A percentile compares a stretch with the other conserved stretches of the same genome.
Conservation (phyloP, 305 asterid species). For the Fraxinus latifolia region DNA sequence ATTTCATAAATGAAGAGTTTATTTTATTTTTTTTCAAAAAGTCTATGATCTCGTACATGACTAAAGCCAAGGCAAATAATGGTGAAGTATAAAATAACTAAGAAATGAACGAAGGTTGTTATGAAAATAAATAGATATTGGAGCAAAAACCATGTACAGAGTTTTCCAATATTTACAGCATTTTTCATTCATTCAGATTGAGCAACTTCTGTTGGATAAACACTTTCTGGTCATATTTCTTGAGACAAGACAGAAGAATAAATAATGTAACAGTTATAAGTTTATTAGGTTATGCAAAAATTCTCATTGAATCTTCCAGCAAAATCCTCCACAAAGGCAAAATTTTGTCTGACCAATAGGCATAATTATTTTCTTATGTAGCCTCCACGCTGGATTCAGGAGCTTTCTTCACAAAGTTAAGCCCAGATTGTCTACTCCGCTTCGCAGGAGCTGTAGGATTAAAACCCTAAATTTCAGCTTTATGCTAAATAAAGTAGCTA, state of each 20-base stretch:
- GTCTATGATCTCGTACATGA: neutral
- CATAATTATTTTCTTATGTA: constrained; percentile 21
- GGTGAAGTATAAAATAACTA: neutral
- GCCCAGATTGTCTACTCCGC: constrained; percentile 55
- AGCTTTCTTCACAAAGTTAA: constrained; percentile 53
- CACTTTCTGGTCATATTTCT: neutral
- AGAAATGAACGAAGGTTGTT: neutral
- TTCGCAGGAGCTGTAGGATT: constrained; percentile 44
- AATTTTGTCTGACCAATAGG: neutral
- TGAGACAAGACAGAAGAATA: neutral
- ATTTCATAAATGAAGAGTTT: neutral
- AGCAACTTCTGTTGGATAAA: neutral
- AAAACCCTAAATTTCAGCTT: constrained; percentile 14
- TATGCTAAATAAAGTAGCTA: neutral
- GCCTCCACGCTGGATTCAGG: constrained; percentile 54
- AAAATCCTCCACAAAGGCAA: neutral
- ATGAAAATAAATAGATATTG: neutral
- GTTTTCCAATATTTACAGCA: neutral
- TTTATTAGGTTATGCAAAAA: neutral
- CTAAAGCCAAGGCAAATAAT: neutral
- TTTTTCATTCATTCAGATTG: neutral
- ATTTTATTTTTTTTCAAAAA: no score
- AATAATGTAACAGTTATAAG: neutral
- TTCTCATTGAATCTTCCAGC: neutral
- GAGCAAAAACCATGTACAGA: neutral